Conservation (phyloP, 106 monocot species). For the Dendrobium chrysotoxum region DNA sequence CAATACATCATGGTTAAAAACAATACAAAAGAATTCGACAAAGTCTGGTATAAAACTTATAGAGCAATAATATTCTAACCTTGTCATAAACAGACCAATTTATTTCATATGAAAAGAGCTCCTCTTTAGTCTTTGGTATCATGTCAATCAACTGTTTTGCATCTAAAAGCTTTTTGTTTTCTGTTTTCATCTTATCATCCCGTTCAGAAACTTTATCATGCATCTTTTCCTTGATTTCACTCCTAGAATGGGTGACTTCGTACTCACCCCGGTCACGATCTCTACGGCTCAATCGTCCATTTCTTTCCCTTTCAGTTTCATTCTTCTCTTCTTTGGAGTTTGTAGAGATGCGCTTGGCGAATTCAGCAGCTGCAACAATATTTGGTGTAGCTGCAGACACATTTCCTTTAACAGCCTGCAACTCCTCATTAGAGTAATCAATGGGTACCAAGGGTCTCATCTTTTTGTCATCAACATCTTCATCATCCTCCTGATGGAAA, state of each 20-base stretch:
- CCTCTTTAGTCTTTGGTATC: slow-evolving; percentile 97
- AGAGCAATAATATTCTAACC: slow-evolving; percentile 28
- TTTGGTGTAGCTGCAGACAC: slow-evolving; percentile 41
- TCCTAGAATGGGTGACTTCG: slow-evolving; percentile 20
- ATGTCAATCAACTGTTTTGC: slow-evolving; percentile 98
- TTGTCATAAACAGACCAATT: slow-evolving; percentile 94
- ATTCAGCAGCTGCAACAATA: slow-evolving; percentile 81
- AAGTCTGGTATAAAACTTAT: not conserved
- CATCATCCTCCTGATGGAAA: slow-evolving; percentile 88
- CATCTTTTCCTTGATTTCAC: slow-evolving; percentile 50
- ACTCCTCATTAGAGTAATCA: slow-evolving; percentile 89
- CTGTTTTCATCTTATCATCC: slow-evolving; percentile 55
- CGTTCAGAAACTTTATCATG: slow-evolving; percentile 46
- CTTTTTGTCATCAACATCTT: slow-evolving; percentile 76
- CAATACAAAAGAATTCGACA: not conserved
- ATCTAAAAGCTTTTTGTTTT: slow-evolving; percentile 86
- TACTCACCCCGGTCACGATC: slow-evolving; percentile 45
- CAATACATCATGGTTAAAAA: not conserved
- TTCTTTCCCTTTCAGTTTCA: slow-evolving; percentile 56
- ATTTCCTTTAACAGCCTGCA: slow-evolving; percentile 57
- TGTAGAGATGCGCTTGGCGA: slow-evolving; percentile 72
- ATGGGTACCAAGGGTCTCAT: slow-evolving; percentile 97
- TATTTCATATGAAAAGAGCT: slow-evolving; percentile 80
- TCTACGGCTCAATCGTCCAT: slow-evolving; percentile 40
- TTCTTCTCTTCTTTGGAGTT: slow-evolving; percentile 66